Conservation (phyloP, 495 filamentous ascomycete genomes). For the Trichoderma erinaceum region DNA sequence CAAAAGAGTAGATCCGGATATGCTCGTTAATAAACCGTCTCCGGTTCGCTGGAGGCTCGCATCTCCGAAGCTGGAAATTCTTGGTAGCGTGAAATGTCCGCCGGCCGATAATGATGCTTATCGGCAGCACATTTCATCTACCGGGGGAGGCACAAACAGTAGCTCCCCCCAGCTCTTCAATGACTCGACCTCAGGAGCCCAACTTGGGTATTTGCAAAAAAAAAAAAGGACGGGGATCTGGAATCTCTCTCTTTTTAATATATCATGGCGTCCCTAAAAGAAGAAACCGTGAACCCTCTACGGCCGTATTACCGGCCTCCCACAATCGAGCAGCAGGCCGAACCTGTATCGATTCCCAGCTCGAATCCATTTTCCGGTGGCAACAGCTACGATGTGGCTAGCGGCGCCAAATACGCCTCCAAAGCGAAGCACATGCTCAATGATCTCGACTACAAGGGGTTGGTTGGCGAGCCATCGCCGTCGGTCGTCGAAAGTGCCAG, state of each 20-base stretch:
- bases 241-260: slow-evolving; percentile 11
- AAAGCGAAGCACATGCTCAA: slow-evolving; percentile 78
- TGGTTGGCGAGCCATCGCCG: slow-evolving; percentile 69
- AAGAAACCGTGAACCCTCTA: slow-evolving; percentile 71
- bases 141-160: neutral
- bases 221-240: slow-evolving; percentile 4
- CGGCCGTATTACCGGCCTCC: slow-evolving; percentile 93
- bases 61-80: slow-evolving; percentile 8
- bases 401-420: slow-evolving; percentile 50
- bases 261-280: slow-evolving; percentile 39
- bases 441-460: slow-evolving; percentile 85
- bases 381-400: slow-evolving; percentile 39
- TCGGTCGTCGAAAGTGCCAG: slow-evolving; percentile 65
- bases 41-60: slow-evolving; percentile 7
- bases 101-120: slow-evolving; percentile 4
- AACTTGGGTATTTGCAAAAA: neutral
- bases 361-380: slow-evolving; percentile 40
- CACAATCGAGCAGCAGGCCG: slow-evolving; percentile 56
- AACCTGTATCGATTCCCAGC: slow-evolving; percentile 30
- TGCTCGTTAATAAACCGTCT: slow-evolving; percentile 12
- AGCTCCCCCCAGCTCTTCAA: slow-evolving; percentile 9
- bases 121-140: slow-evolving; percentile 13
- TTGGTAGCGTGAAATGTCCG: neutral
- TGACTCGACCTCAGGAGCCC: slow-evolving; percentile 9
- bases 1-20: slow-evolving; percentile 1